Evolutionary conservation across 768 basidiomycete species (phyloP).

Genomic region (Lentinula raphanica): DNA sequence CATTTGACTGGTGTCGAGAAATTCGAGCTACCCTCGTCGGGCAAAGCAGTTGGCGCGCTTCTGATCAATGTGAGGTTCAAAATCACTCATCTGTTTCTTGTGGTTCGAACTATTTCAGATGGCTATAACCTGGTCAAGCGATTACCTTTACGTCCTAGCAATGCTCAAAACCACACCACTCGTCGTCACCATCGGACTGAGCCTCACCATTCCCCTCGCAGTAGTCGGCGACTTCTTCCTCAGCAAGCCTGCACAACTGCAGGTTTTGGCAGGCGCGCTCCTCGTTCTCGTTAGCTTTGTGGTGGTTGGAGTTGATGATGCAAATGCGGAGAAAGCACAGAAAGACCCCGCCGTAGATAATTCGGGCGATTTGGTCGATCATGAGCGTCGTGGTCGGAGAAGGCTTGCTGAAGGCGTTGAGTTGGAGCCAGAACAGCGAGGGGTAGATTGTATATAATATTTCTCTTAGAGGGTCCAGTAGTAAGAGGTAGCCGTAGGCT

Average conservation of each 20-base stretch:
- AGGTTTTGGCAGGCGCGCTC: conserved; percentile 68
- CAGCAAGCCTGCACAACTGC: conserved; percentile 45
- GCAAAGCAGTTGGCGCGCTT: conserved; percentile 42
- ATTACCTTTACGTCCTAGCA: conserved; percentile 81
- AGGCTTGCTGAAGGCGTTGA: background rate
- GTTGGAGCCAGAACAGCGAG: background rate
- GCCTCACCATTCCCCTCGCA: conserved; percentile 90
- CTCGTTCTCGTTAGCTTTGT: conserved; percentile 77
- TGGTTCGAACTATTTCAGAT: conserved; percentile 42
- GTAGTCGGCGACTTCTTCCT: conserved; percentile 76
- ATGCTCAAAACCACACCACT: conserved; percentile 97
- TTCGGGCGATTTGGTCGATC: background rate
- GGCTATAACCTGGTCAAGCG: conserved; percentile 76
- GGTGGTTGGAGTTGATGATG: conserved; percentile 58
- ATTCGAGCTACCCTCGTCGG: conserved; percentile 64
- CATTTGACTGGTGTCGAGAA: conserved; percentile 67
- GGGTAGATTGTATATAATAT: too few relatives aligned
- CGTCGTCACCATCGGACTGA: conserved; percentile 89
- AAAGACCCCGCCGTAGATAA: background rate
- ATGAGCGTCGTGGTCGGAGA: background rate
- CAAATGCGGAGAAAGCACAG: conserved; percentile 11
- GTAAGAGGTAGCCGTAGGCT: too few relatives aligned
- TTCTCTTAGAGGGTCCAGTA: too few relatives aligned
- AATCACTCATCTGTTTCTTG: background rate
- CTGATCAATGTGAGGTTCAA: conserved; percentile 47